Evolutionary conservation across 2,329 filamentous ascomycete species (phyloP).

Genomic region (Neofusicoccum kwambonambiense): DNA sequence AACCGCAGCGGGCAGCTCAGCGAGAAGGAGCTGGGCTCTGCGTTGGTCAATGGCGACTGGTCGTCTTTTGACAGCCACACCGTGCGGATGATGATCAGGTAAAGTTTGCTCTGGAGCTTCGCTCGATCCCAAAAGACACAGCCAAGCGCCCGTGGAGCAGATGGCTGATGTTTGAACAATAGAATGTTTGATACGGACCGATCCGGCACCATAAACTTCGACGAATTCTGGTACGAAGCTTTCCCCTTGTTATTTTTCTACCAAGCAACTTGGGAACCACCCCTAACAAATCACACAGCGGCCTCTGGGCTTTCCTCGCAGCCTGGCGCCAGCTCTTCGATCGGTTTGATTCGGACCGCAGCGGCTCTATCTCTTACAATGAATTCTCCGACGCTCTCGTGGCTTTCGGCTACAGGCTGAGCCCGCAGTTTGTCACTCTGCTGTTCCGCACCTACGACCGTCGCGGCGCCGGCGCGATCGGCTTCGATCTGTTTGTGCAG

Average conservation of each 20-base stretch:
- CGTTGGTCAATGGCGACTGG: conserved; percentile 95
- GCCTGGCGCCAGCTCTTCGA: conserved; percentile 95
- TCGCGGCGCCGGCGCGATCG: conserved; percentile 47
- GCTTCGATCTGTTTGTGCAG: conserved; percentile 94
- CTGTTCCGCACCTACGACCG: conserved; percentile 85
- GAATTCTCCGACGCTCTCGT: conserved; percentile 91
- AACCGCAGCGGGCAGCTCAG: conserved; percentile 78
- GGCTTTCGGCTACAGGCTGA: conserved; percentile 88
- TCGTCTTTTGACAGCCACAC: conserved; percentile 90
- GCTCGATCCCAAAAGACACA: background rate
- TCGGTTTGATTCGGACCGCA: conserved; percentile 85
- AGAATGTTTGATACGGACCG: conserved; percentile 96
- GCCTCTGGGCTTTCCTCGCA: conserved; percentile 91
- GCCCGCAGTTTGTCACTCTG: conserved; percentile 76
- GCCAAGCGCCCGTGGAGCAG: background rate
- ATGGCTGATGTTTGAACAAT: background rate
- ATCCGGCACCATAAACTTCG: conserved; percentile 84
- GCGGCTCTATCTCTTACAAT: conserved; percentile 77
- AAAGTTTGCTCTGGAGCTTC: background rate
- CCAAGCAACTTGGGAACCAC: background rate
- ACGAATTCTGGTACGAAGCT: conserved; percentile 73
- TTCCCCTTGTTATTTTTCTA: background rate
- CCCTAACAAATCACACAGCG: conserved; percentile 43
- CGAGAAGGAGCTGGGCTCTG: conserved; percentile 81
- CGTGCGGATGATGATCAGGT: conserved; percentile 92